These are phyloP conservation scores for Solanum tarapatanum DNA, from an alignment of 257 asterid species.

Conservation along the genomic window DNA sequence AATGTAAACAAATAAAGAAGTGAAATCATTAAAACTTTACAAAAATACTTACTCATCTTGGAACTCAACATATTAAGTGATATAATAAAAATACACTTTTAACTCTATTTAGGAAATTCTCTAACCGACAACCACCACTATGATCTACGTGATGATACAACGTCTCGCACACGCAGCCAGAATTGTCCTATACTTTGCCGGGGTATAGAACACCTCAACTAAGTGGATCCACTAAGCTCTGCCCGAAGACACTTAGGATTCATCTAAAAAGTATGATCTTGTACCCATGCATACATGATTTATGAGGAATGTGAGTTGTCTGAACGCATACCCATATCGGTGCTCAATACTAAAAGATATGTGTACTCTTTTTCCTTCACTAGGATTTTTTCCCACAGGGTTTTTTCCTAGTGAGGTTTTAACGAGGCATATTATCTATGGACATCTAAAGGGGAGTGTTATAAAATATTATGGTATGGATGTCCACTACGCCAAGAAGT, in stretches of 20 bases:
- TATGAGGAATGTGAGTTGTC: background rate
- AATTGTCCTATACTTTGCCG: too few relatives aligned
- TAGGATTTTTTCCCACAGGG: background rate
- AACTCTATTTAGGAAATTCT: too few relatives aligned
- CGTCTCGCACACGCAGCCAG: too few relatives aligned
- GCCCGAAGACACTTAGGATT: background rate
- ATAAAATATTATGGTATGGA: too few relatives aligned
- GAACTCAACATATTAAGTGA: too few relatives aligned
- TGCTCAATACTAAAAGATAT: background rate
- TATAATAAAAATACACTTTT: background rate
- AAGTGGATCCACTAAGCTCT: background rate
- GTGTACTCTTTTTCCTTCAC: background rate
- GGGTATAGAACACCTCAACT: background rate
- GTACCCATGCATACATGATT: background rate
- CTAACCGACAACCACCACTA: background rate
- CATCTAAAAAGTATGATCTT: too few relatives aligned
- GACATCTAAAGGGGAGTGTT: background rate
- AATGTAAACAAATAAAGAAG: too few relatives aligned
- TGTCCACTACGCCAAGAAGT: background rate
- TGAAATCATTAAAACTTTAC: too few relatives aligned
- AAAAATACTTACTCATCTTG: too few relatives aligned
- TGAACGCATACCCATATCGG: background rate
- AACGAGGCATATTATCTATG: background rate
- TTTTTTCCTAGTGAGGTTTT: background rate
- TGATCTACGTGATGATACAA: background rate